A percentile compares a stretch with the other conserved stretches of the same genome.
phyloP scores from a whole-genome alignment of 2,329 filamentous ascomycete species.

The Lachnellula arida region DNA sequence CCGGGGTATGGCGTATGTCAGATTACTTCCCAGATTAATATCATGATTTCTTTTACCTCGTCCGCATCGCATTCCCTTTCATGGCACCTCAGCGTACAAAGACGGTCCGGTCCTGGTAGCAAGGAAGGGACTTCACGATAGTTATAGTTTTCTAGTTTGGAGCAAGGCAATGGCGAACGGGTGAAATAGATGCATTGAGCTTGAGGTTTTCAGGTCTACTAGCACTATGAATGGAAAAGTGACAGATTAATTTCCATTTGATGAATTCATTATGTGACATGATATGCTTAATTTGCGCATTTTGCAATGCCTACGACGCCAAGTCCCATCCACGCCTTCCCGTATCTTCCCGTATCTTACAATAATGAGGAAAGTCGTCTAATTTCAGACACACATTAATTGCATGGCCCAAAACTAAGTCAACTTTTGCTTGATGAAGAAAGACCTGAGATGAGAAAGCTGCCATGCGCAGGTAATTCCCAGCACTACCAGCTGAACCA shows the following conservation, averaged over 20 bases:
- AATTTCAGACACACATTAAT: neutral
- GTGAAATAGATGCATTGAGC: conserved; percentile 29
- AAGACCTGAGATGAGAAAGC: conserved; percentile 86
- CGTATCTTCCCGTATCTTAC: conserved; percentile 8
- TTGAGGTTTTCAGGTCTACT: conserved; percentile 20
- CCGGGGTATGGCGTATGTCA: conserved; percentile 23
- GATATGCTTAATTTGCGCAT: neutral
- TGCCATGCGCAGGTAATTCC: conserved; percentile 94
- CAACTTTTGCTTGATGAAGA: conserved; percentile 99
- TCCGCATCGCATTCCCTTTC: conserved; percentile 22
- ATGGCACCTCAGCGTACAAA: conserved; percentile 20
- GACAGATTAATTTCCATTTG: conserved; percentile 5
- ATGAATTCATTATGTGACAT: conserved; percentile 16
- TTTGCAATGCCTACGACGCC: neutral
- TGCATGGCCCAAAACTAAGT: conserved; percentile 50
- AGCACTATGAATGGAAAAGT: conserved; percentile 27
- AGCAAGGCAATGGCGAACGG: conserved; percentile 31
- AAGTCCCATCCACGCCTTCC: conserved; percentile 1
- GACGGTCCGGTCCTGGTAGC: conserved; percentile 22
- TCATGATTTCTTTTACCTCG: conserved; percentile 23
- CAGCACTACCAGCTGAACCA: conserved; percentile 82
- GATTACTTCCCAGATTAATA: conserved; percentile 28
- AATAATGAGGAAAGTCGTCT: neutral
- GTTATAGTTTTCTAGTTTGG: conserved; percentile 26
- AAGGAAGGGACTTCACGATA: conserved; percentile 27